These are phyloP conservation scores for Coemansia aciculifera DNA, from an alignment of 192 early-diverging fungal species.

Conservation along the genomic window DNA sequence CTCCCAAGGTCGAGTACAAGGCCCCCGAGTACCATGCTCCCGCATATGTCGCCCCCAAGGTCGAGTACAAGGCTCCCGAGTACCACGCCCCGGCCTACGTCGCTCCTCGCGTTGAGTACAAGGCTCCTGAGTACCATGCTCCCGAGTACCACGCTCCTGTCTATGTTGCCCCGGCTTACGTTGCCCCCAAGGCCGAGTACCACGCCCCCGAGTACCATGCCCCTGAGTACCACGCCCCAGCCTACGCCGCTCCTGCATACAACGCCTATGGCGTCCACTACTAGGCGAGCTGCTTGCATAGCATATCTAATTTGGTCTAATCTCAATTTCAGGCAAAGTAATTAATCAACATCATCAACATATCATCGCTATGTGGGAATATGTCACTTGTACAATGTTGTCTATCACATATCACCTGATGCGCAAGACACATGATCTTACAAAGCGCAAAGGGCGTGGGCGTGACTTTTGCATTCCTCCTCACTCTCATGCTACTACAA, in stretches of 20 bases:
- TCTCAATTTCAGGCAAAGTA: neutral
- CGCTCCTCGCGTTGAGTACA: constrained; percentile 13
- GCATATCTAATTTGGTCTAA: neutral
- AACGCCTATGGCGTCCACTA: constrained; percentile 7
- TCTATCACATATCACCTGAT: constrained; percentile 3
- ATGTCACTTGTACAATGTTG: neutral
- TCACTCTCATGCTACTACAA: constrained; percentile 1
- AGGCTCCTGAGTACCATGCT: constrained; percentile 22
- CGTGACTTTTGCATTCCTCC: neutral
- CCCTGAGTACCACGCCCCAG: constrained; percentile 19
- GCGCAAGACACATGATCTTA: neutral
- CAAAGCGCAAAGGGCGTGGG: neutral
- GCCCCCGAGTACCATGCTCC: constrained; percentile 29
- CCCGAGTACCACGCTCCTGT: constrained; percentile 7
- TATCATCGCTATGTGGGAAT: neutral
- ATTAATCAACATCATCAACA: neutral
- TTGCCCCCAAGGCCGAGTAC: constrained; percentile 17
- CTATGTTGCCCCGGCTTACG: neutral
- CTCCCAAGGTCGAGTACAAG: constrained; percentile 18
- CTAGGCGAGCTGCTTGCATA: neutral
- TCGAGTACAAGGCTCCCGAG: constrained; percentile 18
- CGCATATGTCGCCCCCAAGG: constrained; percentile 12
- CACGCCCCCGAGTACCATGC: constrained; percentile 16
- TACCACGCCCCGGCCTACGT: constrained; percentile 9
- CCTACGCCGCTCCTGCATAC: constrained; percentile 10